These are phyloP conservation scores for Arabidopsis thaliana DNA, from an alignment of 345 rosid genomes.

Conservation along the genomic window TAIR10.1 NC_003071.7:1576501-1577000, in stretches of 20 bases:
- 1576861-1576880: constrained; percentile 26
- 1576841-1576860: constrained; percentile 30
- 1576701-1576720: too few relatives aligned
- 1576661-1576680: too few relatives aligned
- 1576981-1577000: constrained; percentile 87
- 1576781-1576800: constrained; percentile 30
- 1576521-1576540: too few relatives aligned
- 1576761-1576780: neutral
- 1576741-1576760: neutral
- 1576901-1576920: constrained; percentile 33
- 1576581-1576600: too few relatives aligned
- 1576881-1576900: constrained; percentile 23
- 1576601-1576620: too few relatives aligned
- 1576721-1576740: neutral
- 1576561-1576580: too few relatives aligned
- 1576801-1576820: constrained; percentile 43
- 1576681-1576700: too few relatives aligned
- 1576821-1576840: constrained; percentile 25
- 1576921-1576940: constrained; percentile 39
- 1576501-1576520: too few relatives aligned
- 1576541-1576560: too few relatives aligned
- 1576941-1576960: constrained; percentile 57
- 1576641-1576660: too few relatives aligned
- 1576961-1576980: constrained; percentile 76
- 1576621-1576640: too few relatives aligned